These are phyloP conservation scores for Colletotrichum chlorophyti DNA, from an alignment of 2,329 filamentous ascomycete species.

Conservation along the genomic window DNA sequence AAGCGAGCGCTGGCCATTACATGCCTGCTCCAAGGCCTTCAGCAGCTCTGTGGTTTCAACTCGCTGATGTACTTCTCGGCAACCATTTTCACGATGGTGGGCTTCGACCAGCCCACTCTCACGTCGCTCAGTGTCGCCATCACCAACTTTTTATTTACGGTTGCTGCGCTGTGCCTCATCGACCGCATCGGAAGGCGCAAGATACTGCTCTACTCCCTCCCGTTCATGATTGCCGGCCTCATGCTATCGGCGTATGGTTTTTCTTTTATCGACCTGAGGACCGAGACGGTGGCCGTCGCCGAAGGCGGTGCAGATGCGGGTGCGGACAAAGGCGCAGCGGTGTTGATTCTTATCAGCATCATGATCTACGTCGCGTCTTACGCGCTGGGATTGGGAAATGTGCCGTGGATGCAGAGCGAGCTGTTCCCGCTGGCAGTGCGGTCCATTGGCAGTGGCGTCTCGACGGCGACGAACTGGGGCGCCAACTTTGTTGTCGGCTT, in stretches of 20 bases:
- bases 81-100: slow-evolving; percentile 79
- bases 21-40: slow-evolving; percentile 83
- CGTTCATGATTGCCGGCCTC: slow-evolving; percentile 81
- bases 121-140: slow-evolving; percentile 81
- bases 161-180: slow-evolving; percentile 77
- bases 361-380: slow-evolving; percentile 86
- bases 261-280: slow-evolving; percentile 60
- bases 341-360: slow-evolving; percentile 75
- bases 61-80: slow-evolving; percentile 92
- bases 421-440: slow-evolving; percentile 82
- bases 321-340: slow-evolving; percentile 44
- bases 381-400: slow-evolving; percentile 86
- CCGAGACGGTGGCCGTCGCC: slow-evolving; percentile 32
- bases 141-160: slow-evolving; percentile 83
- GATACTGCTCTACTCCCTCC: slow-evolving; percentile 83
- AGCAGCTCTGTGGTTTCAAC: slow-evolving; percentile 91
- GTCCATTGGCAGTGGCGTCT: slow-evolving; percentile 73
- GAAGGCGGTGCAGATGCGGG: slow-evolving; percentile 29
- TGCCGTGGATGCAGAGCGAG: slow-evolving; percentile 96
- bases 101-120: slow-evolving; percentile 79
- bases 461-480: slow-evolving; percentile 85
- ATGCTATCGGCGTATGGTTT: slow-evolving; percentile 77
- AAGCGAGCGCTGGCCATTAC: slow-evolving; percentile 82
- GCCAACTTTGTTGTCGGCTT: slow-evolving; percentile 86
- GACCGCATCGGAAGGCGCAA: slow-evolving; percentile 80